phyloP scores from a whole-genome alignment of 371 early-diverging fungal species.

The Apophysomyces sp. region DNA sequence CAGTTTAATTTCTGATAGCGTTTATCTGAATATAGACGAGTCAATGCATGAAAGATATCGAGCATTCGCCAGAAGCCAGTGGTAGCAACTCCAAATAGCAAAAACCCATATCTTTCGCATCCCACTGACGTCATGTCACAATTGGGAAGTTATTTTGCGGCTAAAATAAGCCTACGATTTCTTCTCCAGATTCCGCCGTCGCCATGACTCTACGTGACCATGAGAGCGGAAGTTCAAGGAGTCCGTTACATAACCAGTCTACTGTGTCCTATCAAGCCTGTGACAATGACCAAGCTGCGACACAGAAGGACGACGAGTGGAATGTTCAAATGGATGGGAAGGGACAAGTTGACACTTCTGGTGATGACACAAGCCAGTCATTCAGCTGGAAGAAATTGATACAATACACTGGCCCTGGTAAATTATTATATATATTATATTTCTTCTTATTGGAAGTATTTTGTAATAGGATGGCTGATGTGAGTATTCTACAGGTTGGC shows the following conservation, averaged over 20 bases:
- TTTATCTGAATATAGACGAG: too few relatives aligned
- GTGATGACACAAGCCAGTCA: slow-evolving; percentile 16
- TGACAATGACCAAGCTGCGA: neutral
- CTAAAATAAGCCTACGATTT: neutral
- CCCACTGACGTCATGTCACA: too few relatives aligned
- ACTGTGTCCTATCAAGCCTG: neutral
- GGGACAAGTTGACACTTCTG: slow-evolving; percentile 35
- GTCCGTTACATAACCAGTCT: neutral
- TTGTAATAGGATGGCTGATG: slow-evolving; percentile 42
- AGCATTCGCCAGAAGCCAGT: too few relatives aligned
- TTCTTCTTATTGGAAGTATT: neutral
- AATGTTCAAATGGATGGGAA: slow-evolving; percentile 25
- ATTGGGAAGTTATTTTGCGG: neutral
- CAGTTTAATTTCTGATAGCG: too few relatives aligned
- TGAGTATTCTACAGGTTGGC: slow-evolving; percentile 12
- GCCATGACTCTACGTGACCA: neutral
- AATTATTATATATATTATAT: neutral
- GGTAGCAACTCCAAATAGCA: too few relatives aligned
- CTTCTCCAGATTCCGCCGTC: neutral
- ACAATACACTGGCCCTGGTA: slow-evolving; percentile 57
- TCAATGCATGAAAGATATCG: too few relatives aligned
- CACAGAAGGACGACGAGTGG: slow-evolving; percentile 5
- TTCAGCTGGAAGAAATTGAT: slow-evolving; percentile 49
- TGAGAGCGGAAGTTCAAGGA: neutral
- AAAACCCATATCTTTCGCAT: too few relatives aligned